Evolutionary conservation across 1,284 basidiomycete genomes (phyloP).

Genomic region (Golubevia sp.): DNA sequence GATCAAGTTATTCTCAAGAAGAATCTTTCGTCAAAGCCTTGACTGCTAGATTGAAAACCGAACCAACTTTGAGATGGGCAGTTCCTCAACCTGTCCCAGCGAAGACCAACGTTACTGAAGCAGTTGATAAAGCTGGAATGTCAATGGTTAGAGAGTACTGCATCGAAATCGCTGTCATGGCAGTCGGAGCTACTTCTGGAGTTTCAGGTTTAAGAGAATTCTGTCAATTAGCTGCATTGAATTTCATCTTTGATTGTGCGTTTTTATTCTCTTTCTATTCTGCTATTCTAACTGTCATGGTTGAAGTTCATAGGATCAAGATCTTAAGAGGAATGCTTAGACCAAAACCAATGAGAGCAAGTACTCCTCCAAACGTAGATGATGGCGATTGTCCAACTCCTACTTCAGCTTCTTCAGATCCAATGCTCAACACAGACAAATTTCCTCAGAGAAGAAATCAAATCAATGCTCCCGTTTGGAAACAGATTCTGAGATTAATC

Average conservation of each 20-base stretch:
- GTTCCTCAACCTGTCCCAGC: constrained; percentile 37
- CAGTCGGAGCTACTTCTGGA: constrained; percentile 82
- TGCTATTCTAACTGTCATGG: constrained; percentile 87
- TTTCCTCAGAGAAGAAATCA: neutral
- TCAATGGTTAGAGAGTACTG: constrained; percentile 75
- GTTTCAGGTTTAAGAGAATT: constrained; percentile 92
- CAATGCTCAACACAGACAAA: constrained; percentile 16
- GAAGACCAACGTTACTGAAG: constrained; percentile 40
- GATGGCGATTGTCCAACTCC: constrained; percentile 47
- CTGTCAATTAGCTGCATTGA: constrained; percentile 87
- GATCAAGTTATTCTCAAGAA: constrained; percentile 22
- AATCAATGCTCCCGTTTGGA: constrained; percentile 15
- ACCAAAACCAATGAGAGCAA: constrained; percentile 11
- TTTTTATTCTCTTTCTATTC: constrained; percentile 89
- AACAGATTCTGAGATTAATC: constrained; percentile 29
- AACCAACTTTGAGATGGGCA: constrained; percentile 36
- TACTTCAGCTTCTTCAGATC: constrained; percentile 31
- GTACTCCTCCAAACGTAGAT: constrained; percentile 46
- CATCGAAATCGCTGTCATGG: constrained; percentile 85
- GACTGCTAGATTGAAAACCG: constrained; percentile 52
- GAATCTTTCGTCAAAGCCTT: constrained; percentile 56
- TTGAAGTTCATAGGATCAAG: constrained; percentile 76
- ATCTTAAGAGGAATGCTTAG: constrained; percentile 65
- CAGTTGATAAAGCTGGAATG: constrained; percentile 35
- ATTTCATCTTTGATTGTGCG: constrained; percentile 83